Evolutionary conservation across 306 rosid genomes (phyloP), one percentile per base, ranked within the genome.

Genomic region (Ochetophila trinervis): DNA sequence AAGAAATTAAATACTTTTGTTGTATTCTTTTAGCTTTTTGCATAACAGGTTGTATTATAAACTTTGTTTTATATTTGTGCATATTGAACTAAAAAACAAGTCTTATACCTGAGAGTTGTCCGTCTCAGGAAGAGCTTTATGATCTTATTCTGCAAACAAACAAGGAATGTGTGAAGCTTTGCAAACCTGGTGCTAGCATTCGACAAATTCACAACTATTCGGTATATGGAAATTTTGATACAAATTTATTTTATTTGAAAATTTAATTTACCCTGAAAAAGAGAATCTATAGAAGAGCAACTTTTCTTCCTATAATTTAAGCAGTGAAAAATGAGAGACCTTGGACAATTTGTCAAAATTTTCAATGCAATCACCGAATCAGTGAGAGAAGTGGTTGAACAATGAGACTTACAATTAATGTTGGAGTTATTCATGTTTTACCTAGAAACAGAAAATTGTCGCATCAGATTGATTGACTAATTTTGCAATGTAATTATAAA

Each of bases 91-190:
- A n/a, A 58, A 58, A 15, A 37, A 3, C 9, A 57, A 24, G 49
- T 44, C 63, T 60, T 23, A 61, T 44, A 44, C 34, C 21, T 68
- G 58, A 34, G 51, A 35, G 53, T 15, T 56, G 62, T 72, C 51
- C 64, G 60, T 82, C 66, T 78, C 91, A 93, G 99, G 90, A 84
- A 66, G 99, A 86, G 71, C 91, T 93, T 67, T 90, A 90, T 78
- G 86, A 86, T 62, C 97, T 93, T 73, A 81, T 93, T 78, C 74
- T 90, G 57, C 86, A 68, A 79, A 86, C 97, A 16, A 87, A 81
- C 74, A 90, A 90, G 86, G 82, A 69, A 63, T 87, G 90, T 58
- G 72, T 93, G 78, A 81, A 89, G 76, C 97, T 86, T 70, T 93
- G 99, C 82, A 86, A 79, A 76, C 97, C 98, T 34, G 96, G 98